A percentile compares a stretch with the other conserved stretches of the same genome.
These are phyloP conservation scores for Trifolium fragiferum DNA, from an alignment of 306 rosid genomes.

Conservation along the genomic window DNA sequence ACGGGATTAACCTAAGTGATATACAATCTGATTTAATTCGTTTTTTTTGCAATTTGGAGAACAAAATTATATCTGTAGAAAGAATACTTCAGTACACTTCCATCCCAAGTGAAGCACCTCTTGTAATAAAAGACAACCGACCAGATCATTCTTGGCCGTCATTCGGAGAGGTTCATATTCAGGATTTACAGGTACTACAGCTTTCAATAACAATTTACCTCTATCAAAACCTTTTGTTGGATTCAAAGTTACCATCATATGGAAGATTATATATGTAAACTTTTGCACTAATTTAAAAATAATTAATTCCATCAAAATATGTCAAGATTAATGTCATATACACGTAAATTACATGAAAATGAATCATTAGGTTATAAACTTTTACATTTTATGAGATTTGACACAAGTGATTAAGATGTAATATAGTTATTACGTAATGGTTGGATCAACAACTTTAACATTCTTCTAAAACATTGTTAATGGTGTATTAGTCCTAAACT, in stretches of 20 bases:
- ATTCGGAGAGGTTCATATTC: constrained; percentile 71
- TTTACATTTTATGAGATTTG: background rate
- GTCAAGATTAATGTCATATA: background rate
- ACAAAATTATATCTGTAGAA: constrained; percentile 85
- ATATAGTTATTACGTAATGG: background rate
- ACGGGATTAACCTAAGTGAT: constrained; percentile 69
- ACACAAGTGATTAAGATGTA: background rate
- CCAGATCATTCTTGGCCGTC: constrained; percentile 77
- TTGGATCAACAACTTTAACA: background rate
- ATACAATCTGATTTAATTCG: constrained; percentile 55
- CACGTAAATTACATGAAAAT: background rate
- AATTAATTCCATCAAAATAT: background rate
- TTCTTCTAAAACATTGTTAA: background rate
- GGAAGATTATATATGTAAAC: background rate
- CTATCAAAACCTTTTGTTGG: background rate
- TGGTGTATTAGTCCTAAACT: no score
- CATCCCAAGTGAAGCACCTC: constrained; percentile 80
- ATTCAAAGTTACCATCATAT: background rate
- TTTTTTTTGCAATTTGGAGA: constrained; percentile 71
- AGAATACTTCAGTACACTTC: constrained; percentile 77
- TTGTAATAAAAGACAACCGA: constrained; percentile 57
- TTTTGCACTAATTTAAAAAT: background rate
- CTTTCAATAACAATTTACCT: background rate
- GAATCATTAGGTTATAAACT: background rate
- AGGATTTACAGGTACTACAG: constrained; percentile 65